Evolutionary conservation across 1,284 basidiomycete genomes (phyloP).

Genomic region (Fomitopsis betulina): DNA sequence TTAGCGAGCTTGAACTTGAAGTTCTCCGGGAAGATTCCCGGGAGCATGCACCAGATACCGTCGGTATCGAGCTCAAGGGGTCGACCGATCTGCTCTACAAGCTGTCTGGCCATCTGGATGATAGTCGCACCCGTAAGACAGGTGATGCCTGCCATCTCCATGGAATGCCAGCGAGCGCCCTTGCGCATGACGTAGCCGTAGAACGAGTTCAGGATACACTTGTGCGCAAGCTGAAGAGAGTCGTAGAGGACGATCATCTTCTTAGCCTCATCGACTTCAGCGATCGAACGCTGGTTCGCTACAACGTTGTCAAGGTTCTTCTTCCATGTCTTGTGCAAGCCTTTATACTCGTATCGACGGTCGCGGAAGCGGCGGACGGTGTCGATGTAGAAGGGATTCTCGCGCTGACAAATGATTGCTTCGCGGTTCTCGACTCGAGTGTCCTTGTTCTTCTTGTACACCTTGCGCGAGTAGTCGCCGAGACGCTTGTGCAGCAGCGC

Average conservation of each 20-base stretch:
- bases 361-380: constrained; percentile 98
- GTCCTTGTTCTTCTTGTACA: constrained; percentile 99
- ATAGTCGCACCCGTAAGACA: constrained; percentile 98
- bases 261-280: constrained; percentile 94
- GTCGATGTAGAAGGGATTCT: constrained; percentile 99
- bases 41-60: constrained; percentile 99
- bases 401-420: constrained; percentile 95
- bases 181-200: constrained; percentile 99
- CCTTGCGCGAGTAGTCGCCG: constrained; percentile 97
- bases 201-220: constrained; percentile 99
- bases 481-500: constrained; percentile 94
- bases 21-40: constrained; percentile 96
- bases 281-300: constrained; percentile 65
- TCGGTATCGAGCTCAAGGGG: constrained; percentile 98
- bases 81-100: constrained; percentile 96
- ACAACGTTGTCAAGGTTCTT: constrained; percentile 87
- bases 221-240: constrained; percentile 99
- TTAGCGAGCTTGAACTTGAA: constrained; percentile 91
- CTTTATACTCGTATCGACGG: constrained; percentile 99
- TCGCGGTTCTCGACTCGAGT: constrained; percentile 94
- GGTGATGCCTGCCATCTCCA: constrained; percentile 99
- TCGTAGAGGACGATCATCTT: constrained; percentile 99
- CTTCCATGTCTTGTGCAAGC: constrained; percentile 99
- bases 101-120: constrained; percentile 98
- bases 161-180: constrained; percentile 98